Evolutionary conservation across 2,329 filamentous ascomycete genomes (phyloP), one percentile per base, ranked within the genome.

Genomic region (Cladophialophora exuberans): DNA sequence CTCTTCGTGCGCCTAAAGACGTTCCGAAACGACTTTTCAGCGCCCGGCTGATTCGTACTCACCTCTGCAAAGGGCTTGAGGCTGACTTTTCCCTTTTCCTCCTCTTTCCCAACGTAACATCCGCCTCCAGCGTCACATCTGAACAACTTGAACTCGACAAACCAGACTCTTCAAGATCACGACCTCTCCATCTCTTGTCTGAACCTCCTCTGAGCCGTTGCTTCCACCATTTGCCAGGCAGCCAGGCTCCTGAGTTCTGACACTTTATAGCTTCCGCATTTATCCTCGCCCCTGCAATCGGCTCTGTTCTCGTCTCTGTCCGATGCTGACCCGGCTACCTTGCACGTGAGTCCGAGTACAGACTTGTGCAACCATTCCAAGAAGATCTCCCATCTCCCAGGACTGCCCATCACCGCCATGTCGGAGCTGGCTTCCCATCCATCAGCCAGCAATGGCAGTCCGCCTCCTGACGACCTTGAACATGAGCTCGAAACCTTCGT

Each of bases 401-500:
- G n/a, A n/a, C 17, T 18, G 10, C 18, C 25, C 17, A 13, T 13
- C 30, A 39, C 22, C 17, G 44, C 20, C 23, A 65, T 65, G 63
- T 62, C 63, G 26, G 63, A 64, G 52, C 54, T 58, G 36, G 62
- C 60, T 20, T 64, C 63, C 15, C 35, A 33, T 7, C 45, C 49
- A 17, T 59, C 60, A 23, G 54, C 50, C 45, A 63, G 62, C 53
- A 64, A 62, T 60, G 57, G 54, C 28, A 60, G 58, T 38, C 60
- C 56, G 23, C 63, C 61, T 20, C 60, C 62, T 6, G 62, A 64
- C 43, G 61, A 65, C 52, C 62, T 69, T 38, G 66, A 72, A 46
- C 66, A 69, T 17, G 66, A 64, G 39, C 62, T 77, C 20, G 70
- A 76, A 50, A 66, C 68, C 5, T 77, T 76, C 48, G 52, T 77